Conservation (phyloP, 83 land plant species). For the Larix sibirica region DNA sequence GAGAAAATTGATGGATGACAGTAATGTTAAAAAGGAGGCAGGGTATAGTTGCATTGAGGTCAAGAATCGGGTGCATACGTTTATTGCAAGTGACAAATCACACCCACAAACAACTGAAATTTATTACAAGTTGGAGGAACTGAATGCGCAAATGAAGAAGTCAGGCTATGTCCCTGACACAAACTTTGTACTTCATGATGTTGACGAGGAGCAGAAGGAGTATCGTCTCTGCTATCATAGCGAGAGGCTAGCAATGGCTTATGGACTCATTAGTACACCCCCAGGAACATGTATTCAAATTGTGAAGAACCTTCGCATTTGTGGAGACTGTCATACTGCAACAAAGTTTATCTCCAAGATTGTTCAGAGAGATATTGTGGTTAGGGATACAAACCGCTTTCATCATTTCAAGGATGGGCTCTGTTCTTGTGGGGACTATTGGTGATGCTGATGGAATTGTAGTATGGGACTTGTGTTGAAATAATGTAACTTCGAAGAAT, state of each 20-base stretch:
- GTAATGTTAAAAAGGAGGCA: constrained; percentile 3
- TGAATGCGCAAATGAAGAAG: constrained; percentile 1
- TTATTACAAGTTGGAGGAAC: constrained; percentile 1
- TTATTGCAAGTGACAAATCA: constrained; percentile 3
- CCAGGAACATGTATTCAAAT: background rate
- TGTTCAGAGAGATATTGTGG: constrained; percentile 8
- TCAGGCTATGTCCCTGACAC: background rate
- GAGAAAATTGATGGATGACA: background rate
- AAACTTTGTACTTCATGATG: background rate
- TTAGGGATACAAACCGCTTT: constrained; percentile 2
- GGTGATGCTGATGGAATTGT: background rate
- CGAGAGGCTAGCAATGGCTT: background rate
- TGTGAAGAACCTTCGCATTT: constrained; percentile 4
- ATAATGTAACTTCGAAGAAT: too few relatives aligned
- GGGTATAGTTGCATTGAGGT: background rate
- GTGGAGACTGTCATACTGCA: constrained; percentile 10
- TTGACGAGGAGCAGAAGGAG: background rate
- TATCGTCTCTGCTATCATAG: background rate
- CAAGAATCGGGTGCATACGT: background rate
- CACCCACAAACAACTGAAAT: constrained; percentile 2
- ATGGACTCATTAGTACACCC: constrained; percentile 2
- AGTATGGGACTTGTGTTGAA: background rate
- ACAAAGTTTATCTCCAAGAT: constrained; percentile 8
- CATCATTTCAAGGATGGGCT: constrained; percentile 7
- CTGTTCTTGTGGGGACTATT: background rate